phyloP scores from a whole-genome alignment of 2,329 filamentous ascomycete genomes.

The Plectosphaerella sp. region DNA sequence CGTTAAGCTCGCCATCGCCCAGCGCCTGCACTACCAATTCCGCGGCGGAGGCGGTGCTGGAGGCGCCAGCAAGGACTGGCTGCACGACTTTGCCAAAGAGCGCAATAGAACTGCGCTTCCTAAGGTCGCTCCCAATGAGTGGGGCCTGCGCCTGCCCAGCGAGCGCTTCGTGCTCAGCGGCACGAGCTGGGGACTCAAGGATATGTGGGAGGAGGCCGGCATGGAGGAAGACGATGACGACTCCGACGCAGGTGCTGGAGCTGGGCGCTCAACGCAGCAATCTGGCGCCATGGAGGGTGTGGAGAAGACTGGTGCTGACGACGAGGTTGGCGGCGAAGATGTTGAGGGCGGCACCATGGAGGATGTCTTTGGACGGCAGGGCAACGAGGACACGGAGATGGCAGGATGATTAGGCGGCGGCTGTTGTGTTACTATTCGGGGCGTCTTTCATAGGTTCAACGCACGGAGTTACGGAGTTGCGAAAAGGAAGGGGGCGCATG shows the following conservation, averaged over 20 bases:
- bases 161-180: conserved; percentile 67
- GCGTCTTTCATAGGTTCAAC: too few relatives aligned
- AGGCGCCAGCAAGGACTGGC: conserved; percentile 67
- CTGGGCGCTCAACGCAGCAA: conserved; percentile 23
- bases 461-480: too few relatives aligned
- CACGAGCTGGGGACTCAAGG: conserved; percentile 58
- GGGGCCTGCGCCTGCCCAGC: conserved; percentile 62
- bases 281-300: conserved; percentile 45
- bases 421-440: too few relatives aligned
- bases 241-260: conserved; percentile 29
- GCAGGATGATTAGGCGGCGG: conserved; percentile 1
- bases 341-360: conserved; percentile 47
- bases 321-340: conserved; percentile 39
- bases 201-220: conserved; percentile 49
- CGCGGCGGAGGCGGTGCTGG: conserved; percentile 46
- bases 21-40: conserved; percentile 66
- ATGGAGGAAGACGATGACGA: conserved; percentile 32
- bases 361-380: conserved; percentile 51
- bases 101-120: conserved; percentile 65
- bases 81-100: conserved; percentile 69
- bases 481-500: too few relatives aligned
- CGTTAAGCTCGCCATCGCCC: conserved; percentile 68
- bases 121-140: conserved; percentile 58
- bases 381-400: conserved; percentile 52
- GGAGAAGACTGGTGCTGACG: conserved; percentile 30